Conservation (phyloP, 2,329 filamentous ascomycete species). For the Cryphonectria carpinicola region DNA sequence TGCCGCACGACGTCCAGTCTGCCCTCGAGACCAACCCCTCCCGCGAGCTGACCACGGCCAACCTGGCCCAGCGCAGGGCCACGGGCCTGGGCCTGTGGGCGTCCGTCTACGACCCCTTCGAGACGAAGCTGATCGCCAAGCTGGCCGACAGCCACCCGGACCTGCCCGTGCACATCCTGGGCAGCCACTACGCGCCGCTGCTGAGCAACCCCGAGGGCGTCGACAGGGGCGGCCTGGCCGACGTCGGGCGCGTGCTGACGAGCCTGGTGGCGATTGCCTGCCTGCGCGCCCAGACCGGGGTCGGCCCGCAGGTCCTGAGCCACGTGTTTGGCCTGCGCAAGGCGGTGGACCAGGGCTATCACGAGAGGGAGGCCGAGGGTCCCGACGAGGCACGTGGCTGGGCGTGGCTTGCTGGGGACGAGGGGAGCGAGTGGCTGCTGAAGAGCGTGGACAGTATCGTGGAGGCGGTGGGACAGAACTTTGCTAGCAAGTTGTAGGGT, state of each 20-base stretch:
- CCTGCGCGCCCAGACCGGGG: slow-evolving; percentile 77
- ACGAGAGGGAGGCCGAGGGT: slow-evolving; percentile 34
- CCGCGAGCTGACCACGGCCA: slow-evolving; percentile 54
- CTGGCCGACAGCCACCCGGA: slow-evolving; percentile 79
- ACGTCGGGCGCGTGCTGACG: slow-evolving; percentile 72
- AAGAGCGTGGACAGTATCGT: slow-evolving; percentile 49
- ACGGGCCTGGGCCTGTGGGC: slow-evolving; percentile 74
- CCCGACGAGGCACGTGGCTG: slow-evolving; percentile 39
- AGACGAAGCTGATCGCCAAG: slow-evolving; percentile 70
- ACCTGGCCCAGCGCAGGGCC: slow-evolving; percentile 56
- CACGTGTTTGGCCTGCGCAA: slow-evolving; percentile 83
- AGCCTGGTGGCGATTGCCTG: slow-evolving; percentile 75
- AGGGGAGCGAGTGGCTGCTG: slow-evolving; percentile 53
- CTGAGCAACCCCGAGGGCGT: slow-evolving; percentile 67
- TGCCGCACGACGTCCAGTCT: slow-evolving; percentile 60
- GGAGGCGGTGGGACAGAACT: slow-evolving; percentile 49
- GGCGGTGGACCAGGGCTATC: slow-evolving; percentile 55
- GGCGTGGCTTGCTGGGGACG: slow-evolving; percentile 49
- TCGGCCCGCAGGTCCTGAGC: slow-evolving; percentile 79
- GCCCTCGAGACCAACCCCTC: slow-evolving; percentile 61
- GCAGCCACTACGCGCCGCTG: slow-evolving; percentile 73
- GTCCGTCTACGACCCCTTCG: slow-evolving; percentile 76
- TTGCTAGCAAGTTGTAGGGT: slow-evolving; percentile 40
- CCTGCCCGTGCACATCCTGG: slow-evolving; percentile 77
- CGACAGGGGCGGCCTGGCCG: slow-evolving; percentile 48